Percentiles rank a stretch among this genome's conserved stretches.
phyloP scores from a whole-genome alignment of 192 early-diverging fungal genomes.

The Rhizophagus prolifer region DNA sequence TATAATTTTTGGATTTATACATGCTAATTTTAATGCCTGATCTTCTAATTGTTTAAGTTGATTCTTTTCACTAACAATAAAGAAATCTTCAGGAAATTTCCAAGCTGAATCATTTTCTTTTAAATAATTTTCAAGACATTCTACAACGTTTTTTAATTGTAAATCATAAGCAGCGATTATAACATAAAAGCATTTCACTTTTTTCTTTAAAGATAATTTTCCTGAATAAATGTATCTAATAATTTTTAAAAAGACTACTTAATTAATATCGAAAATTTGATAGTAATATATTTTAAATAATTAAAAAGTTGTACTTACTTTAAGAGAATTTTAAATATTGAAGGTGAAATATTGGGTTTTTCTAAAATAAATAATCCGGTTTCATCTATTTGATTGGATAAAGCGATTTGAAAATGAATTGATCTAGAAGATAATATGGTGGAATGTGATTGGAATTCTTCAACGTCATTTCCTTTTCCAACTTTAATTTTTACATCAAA shows the following conservation, averaged over 20 bases:
- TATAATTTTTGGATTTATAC: not conserved
- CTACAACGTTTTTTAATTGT: not conserved
- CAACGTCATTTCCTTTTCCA: not conserved
- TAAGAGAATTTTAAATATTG: constrained; percentile 1
- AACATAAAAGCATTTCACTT: not conserved
- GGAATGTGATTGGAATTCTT: constrained; percentile 10
- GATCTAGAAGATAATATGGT: not conserved
- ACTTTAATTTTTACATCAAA: no score
- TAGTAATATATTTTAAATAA: no score
- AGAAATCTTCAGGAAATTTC: not conserved
- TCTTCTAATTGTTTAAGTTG: not conserved
- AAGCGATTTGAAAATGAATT: constrained; percentile 7
- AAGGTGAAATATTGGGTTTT: constrained; percentile 11
- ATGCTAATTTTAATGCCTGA: not conserved
- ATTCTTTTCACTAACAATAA: not conserved
- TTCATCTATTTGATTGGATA: not conserved
- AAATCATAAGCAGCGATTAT: constrained; percentile 2
- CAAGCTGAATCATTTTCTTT: constrained; percentile 9
- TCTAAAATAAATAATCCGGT: not conserved
- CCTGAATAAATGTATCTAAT: not conserved
- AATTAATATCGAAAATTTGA: no score
- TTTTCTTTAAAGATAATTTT: not conserved
- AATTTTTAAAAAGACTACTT: not conserved
- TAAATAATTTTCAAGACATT: not conserved
- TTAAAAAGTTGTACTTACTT: not conserved